phyloP scores from a whole-genome alignment of 148 eudicot species.

The Oxyria digyna region DNA sequence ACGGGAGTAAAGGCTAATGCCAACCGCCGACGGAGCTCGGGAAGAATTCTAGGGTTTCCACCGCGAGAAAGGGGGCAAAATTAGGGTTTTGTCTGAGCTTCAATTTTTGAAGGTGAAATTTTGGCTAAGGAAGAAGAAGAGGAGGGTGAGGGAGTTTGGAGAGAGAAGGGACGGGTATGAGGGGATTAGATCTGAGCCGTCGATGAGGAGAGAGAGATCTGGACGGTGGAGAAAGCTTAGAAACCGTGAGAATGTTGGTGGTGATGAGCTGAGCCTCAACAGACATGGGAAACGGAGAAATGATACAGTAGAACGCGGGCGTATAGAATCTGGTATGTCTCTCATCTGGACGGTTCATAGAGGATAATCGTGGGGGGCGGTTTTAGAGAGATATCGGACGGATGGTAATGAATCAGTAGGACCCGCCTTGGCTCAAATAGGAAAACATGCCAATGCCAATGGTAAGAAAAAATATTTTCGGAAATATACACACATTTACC shows the following conservation, averaged over 20 bases:
- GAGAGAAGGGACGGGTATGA: not conserved
- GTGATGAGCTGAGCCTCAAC: not conserved
- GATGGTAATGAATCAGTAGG: not conserved
- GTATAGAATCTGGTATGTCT: not conserved
- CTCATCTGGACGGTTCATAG: not conserved
- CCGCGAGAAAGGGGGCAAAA: not conserved
- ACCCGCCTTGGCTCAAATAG: too few species aligned
- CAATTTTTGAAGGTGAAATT: not conserved
- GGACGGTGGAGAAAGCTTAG: not conserved
- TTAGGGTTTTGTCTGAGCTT: not conserved
- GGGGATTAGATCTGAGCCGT: not conserved
- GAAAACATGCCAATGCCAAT: too few species aligned
- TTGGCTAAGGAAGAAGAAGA: slow-evolving; percentile 1
- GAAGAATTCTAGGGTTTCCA: not conserved
- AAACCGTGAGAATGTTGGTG: not conserved
- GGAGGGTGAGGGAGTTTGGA: not conserved
- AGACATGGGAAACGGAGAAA: not conserved
- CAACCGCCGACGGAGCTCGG: not conserved
- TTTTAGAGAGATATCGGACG: not conserved
- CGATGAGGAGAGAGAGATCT: not conserved
- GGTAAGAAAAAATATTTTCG: too few species aligned
- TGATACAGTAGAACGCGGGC: not conserved
- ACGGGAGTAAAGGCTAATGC: not conserved
- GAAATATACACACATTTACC: too few species aligned
- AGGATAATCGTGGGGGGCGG: not conserved